Base-by-base conservation (phyloP, 768 basidiomycete genomes). In the Leccinum boreale region DNA sequence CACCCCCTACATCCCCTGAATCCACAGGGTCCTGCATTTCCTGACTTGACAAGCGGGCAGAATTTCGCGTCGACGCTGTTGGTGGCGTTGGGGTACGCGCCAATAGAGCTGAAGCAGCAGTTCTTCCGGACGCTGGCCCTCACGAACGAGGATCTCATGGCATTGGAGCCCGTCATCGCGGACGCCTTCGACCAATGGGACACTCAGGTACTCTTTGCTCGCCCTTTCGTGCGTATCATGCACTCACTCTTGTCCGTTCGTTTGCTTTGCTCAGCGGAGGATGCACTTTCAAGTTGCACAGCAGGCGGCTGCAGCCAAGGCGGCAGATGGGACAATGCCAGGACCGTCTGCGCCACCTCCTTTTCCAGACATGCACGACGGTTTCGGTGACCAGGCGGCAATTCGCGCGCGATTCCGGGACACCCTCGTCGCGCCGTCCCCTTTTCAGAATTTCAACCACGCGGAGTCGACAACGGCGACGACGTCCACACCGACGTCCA, bases 141-240 rank as follows among this genome's bases (percentile, higher is more conserved):
- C 83, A 84, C 87, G 28, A 84, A 83, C 72, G 90, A 92, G 53
- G 91, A 93, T 65, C 79, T 93, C 17, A 85, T 84, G 3, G 84
- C 87, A 10, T 74, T 93, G 51, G 88, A 92, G 67, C 87, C 89
- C 26, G 77, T 90, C 63, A 86, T 93, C 48, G 90, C 91, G 5
- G 85, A 88, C 47, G 90, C 90, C 17, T 93, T 89, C 81, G 91
- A 93, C 57, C 86, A 88, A 42, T 93, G 91, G 91, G 86, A 92
- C 65, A 83, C 85, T 62, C 86, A 87, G 70, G 90, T 91, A 67
- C 56, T 28, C 2, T 2, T 33, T n/a, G 36, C 19, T 26, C 10
- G 49, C 29, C 8, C 45, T 31, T 29, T 50, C 29, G 35, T 24
- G 35, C 11, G 21, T 35, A 23, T 31, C 52, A 15, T 46, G 9